Evolutionary conservation across 202 grass and related monocot species (phyloP).

Genomic region (Digitaria exilis): DNA sequence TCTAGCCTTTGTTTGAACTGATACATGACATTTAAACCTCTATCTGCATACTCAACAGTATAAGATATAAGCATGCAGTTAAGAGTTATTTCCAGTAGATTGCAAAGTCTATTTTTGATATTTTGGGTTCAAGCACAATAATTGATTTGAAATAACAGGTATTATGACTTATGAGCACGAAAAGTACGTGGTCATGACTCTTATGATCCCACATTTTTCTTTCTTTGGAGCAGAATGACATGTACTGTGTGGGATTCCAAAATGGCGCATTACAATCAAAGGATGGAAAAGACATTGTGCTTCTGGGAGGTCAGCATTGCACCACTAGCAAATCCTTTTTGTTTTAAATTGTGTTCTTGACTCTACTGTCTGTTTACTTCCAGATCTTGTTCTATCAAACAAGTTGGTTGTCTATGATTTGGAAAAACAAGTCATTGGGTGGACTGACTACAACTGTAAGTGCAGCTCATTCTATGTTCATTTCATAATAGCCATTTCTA

Average conservation of each 20-base stretch:
- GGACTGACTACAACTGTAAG: conserved; percentile 9
- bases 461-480: conserved; percentile 3
- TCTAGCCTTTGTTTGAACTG: conserved; percentile 6
- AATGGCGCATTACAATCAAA: conserved; percentile 90
- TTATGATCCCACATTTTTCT: neutral
- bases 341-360: neutral
- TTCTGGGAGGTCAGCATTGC: conserved; percentile 80
- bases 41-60: neutral
- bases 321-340: conserved; percentile 7
- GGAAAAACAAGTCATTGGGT: conserved; percentile 19
- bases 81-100: neutral
- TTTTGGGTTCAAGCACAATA: conserved; percentile 2
- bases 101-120: neutral
- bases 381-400: conserved; percentile 12
- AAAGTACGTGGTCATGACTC: conserved; percentile 9
- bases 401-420: conserved; percentile 21
- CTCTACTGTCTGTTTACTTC: neutral
- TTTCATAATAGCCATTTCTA: conserved; percentile 5
- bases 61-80: neutral
- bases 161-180: neutral
- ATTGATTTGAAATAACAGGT: neutral
- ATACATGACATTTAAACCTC: neutral
- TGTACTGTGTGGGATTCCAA: conserved; percentile 93
- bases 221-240: conserved; percentile 44
- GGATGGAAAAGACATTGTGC: conserved; percentile 88